Evolutionary conservation across 352 stramenopile species (phyloP), one percentile per base, ranked within the genome.

Genomic region (Phytophthora vignae): DNA sequence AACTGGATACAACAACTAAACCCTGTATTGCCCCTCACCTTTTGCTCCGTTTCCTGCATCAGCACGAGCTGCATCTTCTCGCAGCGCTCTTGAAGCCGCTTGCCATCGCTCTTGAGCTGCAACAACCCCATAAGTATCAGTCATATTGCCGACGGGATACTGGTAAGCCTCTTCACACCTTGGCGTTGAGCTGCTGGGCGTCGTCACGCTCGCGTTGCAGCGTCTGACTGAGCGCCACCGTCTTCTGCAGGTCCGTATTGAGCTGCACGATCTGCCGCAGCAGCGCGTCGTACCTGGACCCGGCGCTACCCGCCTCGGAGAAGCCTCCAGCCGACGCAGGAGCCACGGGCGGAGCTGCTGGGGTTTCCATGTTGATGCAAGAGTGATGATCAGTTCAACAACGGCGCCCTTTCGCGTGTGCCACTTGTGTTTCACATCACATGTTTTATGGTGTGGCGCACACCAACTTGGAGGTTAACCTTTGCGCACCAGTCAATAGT

Each of bases 201-300:
- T 79, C 80, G 59, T 96, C 89, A 9, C 88, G 86, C 82, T 95
- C 87, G 49, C 78, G 81, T 58, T 95, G 87, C 56, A 96, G 75
- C 44, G 83, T 74, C 79, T 96, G 87, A 55, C 88, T 95, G 52
- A 95, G 73, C 69, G 87, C 84, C 54, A 80, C 87, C 12, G 89
- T 94, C 71, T 96, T 95, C 60, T 95, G 88, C 22, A 94, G 72
- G 59, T 95, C 89, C 52, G 87, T 84, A 56, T 95, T 95, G 4
- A 95, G 79, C 74, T 94, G 87, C 62, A 95, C 87, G 62, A 96
- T 90, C 80, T 96, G 88, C 42, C 84, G 81, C 59, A 96, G 64
- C 63, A 95, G 74, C 31, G 87, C 77, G 36, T 93, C 90, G 69
- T 96, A 95, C 17, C 79, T 84, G 31, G 75, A 68, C 2, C 60